These are phyloP conservation scores for Dicorynia guianensis DNA, from an alignment of 306 rosid species.

Conservation along the genomic window DNA sequence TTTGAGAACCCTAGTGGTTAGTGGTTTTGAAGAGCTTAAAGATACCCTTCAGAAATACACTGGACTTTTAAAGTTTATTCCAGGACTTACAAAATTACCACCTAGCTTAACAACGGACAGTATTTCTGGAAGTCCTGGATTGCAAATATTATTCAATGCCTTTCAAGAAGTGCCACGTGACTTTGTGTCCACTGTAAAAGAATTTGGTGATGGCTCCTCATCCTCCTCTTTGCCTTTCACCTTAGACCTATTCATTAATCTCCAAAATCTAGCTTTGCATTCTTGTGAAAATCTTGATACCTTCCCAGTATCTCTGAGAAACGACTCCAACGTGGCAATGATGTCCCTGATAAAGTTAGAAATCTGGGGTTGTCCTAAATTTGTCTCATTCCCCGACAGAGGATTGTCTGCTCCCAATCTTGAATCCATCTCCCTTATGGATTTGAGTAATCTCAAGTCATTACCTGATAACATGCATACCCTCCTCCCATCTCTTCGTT, in stretches of 20 bases:
- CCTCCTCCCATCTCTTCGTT: slow-evolving; percentile 13
- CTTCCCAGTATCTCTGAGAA: no score
- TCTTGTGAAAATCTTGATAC: no score
- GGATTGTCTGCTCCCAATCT: neutral
- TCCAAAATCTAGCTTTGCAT: no score
- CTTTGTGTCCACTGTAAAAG: no score
- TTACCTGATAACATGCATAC: slow-evolving; percentile 18
- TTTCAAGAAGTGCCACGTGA: neutral
- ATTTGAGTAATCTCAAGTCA: neutral
- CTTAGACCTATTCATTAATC: no score
- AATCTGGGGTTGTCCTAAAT: no score
- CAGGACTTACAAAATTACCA: neutral
- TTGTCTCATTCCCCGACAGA: no score
- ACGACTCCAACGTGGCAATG: no score
- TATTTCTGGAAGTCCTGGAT: neutral
- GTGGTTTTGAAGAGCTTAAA: neutral
- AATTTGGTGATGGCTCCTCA: no score
- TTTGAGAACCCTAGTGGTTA: neutral
- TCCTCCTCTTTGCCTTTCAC: no score
- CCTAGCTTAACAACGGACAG: slow-evolving; percentile 5
- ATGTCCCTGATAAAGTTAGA: no score
- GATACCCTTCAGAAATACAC: neutral
- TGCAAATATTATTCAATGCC: slow-evolving; percentile 9
- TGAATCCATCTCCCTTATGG: neutral
- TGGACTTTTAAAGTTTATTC: no score